Evolutionary conservation across 331 rosid species (phyloP), one percentile per base, ranked within the genome.

Genomic region (Erythrophleum ivorense): DNA sequence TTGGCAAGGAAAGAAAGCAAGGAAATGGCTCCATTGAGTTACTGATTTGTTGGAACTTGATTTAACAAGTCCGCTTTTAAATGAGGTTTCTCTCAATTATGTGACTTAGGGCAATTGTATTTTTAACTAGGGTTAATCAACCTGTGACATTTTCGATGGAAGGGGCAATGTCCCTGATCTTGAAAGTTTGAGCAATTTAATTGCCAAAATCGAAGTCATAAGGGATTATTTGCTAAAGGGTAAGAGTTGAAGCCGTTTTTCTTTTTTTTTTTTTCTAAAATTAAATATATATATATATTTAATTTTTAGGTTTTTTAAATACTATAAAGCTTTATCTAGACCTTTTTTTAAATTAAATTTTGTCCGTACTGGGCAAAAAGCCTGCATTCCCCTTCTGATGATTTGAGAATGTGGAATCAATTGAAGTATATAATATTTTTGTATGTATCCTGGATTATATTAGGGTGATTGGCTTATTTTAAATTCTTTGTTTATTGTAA

Each of bases 321-420:
- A 15, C 15, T 34, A 7, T 16, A 15, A 34, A 64, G 24, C 71
- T 36, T 41, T 64, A 34, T 64, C 6, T 36, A 5, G 46, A 36
- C 46, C 18, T 64, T 10, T 36, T 59, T 59, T 11, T 13, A 24
- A 24, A 24, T 24, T 15, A 1, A 36, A 14, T 34, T 34, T 66
- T 18, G 12, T 18, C 68, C 40, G 0, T 31, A 13, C 9, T 1
- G n/a, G 7, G 41, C 19, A 64, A 64, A 64, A 66, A 38, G 34
- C 71, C 19, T 36, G 21, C 43, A 15, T 38, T 8, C 40, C 16
- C 8, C 3, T 59, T 49, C 21, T 40, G 9, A 58, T 21, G 43
- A 16, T 50, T 83, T n/a, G 11, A 31, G 36, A 52, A 7, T 78
- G 62, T 69, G 48, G 73, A 76, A 50, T 41, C 67, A 38, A 29